Evolutionary conservation across 768 basidiomycete genomes (phyloP).

Genomic region (Leccinum aurantiacum): DNA sequence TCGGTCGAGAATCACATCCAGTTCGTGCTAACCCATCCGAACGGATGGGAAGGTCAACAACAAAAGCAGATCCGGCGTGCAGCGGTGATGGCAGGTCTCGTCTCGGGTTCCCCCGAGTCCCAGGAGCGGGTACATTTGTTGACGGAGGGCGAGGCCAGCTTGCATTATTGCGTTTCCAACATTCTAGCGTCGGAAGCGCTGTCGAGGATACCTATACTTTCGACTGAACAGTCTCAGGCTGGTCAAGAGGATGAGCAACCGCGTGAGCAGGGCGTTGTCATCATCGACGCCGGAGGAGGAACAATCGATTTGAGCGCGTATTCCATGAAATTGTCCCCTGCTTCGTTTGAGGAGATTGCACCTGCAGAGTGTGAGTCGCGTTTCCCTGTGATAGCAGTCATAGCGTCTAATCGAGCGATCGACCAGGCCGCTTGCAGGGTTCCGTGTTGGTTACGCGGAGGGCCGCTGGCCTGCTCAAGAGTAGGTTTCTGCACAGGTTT

Average conservation of each 20-base stretch:
- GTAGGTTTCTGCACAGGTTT: constrained; percentile 8
- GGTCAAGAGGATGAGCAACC: constrained; percentile 24
- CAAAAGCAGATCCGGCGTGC: constrained; percentile 57
- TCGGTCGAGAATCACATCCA: constrained; percentile 44
- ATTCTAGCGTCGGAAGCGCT: constrained; percentile 39
- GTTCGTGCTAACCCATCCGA: constrained; percentile 60
- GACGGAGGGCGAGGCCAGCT: constrained; percentile 64
- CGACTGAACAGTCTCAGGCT: constrained; percentile 13
- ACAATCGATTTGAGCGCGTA: constrained; percentile 45
- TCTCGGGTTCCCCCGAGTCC: constrained; percentile 39
- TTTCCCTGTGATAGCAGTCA: not conserved
- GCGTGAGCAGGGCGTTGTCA: constrained; percentile 36
- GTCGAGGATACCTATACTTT: constrained; percentile 18
- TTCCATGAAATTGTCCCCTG: constrained; percentile 39
- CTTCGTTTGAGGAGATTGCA: constrained; percentile 40
- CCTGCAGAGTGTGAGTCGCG: constrained; percentile 34
- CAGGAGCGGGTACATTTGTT: constrained; percentile 51
- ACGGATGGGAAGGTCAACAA: constrained; percentile 64
- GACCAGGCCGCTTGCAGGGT: constrained; percentile 41
- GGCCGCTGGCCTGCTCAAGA: constrained; percentile 33
- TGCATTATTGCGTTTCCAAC: constrained; percentile 55
- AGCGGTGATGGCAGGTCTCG: constrained; percentile 50
- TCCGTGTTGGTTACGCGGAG: constrained; percentile 40
- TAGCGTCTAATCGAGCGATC: not conserved
- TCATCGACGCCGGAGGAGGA: constrained; percentile 54